Conservation (phyloP, 2,329 filamentous ascomycete species). For the Colletotrichum paranaense region DNA sequence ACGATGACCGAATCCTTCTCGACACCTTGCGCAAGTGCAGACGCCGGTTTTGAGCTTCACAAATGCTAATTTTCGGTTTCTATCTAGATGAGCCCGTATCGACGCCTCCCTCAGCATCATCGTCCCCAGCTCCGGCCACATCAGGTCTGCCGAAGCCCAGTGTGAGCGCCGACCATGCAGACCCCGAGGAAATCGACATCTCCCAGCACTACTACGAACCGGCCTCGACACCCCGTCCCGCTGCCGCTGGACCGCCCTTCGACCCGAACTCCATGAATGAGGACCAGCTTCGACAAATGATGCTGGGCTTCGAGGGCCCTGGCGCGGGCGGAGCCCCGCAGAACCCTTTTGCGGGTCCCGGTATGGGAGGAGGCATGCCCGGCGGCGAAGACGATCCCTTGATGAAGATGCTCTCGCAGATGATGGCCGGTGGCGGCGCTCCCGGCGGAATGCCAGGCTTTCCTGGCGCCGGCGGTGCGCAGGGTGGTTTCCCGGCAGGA, state of each 20-base stretch:
- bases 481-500: constrained; percentile 42
- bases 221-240: constrained; percentile 38
- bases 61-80: neutral
- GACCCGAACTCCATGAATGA: constrained; percentile 59
- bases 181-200: constrained; percentile 83
- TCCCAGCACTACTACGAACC: constrained; percentile 78
- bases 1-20: constrained; percentile 35
- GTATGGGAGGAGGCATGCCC: constrained; percentile 35
- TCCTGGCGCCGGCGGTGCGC: constrained; percentile 10
- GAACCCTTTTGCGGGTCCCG: constrained; percentile 37
- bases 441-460: constrained; percentile 36
- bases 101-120: constrained; percentile 20
- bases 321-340: constrained; percentile 38
- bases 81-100: constrained; percentile 7
- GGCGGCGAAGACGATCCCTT: constrained; percentile 58
- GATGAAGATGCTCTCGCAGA: constrained; percentile 79
- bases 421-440: constrained; percentile 63
- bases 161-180: constrained; percentile 55
- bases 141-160: constrained; percentile 44
- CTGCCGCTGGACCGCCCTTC: constrained; percentile 39
- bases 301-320: constrained; percentile 65
- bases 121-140: constrained; percentile 37
- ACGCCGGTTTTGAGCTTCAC: neutral
- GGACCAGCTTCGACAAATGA: constrained; percentile 72
- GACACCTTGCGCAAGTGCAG: neutral